Base-by-base conservation (phyloP, 176 grass and related monocot species). In the Saccharum spontaneum region DNA sequence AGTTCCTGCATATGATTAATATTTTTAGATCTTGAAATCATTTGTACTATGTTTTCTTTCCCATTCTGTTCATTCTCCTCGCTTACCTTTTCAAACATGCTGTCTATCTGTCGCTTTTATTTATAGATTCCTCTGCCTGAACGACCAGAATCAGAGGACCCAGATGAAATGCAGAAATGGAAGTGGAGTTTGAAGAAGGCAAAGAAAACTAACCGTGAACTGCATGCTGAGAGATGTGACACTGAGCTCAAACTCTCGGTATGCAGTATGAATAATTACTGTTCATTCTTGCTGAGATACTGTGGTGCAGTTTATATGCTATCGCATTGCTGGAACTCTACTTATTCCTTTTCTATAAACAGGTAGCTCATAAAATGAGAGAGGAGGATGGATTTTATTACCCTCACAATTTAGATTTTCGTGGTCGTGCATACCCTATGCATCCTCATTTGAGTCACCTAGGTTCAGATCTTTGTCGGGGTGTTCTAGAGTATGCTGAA, bases 171-270 rank as follows among this genome's bases (percentile, higher is more conserved):
- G 23, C 80, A 82, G 85, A 94, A 82, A 86, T 98, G 96, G 96
- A 98, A 72, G 63, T 92, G 96, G 96, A 81, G 74, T 39, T 54
- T 84, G 67, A 95, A 85, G 81, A 98, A 98, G 83, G 84, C 83
- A 76, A 95, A 92, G 83, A 98, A 95, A 75, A 77, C 91, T 57
- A 98, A 98, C 69, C 85, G 79, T 2, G 96, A 98, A 69, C 81
- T 98, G 85, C 93, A 98, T 48, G 87, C 96, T 89, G 91, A 91
- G 76, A 85, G 89, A 94, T 98, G 96, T 17, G 93, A 98, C 85
- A 90, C 93, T 26, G 96, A 98, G 79, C 85, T 98, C 79, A 95
- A 92, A 88, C 96, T 98, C 81, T 95, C 96, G 82, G 96, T 98
- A 98, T 77, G 77, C 67, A 76, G 48, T 84, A 89, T 61, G n/a